These are phyloP conservation scores for Plenodomus biglobosus DNA, from an alignment of 2,329 filamentous ascomycete species.

Conservation along the genomic window DNA sequence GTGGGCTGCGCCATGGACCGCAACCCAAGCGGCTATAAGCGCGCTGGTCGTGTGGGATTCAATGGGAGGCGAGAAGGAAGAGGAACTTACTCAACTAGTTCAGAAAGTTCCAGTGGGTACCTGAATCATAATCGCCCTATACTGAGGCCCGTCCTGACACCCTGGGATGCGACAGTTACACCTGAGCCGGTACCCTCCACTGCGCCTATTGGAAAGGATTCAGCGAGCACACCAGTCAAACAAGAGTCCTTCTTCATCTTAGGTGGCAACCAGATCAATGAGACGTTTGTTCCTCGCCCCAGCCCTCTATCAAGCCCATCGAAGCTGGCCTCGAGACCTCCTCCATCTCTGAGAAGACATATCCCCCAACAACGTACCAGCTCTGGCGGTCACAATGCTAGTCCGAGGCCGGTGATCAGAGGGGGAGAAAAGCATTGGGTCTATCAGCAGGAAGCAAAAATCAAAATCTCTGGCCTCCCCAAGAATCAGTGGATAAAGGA, in stretches of 20 bases:
- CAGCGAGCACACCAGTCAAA: constrained; percentile 6
- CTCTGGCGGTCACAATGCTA: constrained; percentile 1
- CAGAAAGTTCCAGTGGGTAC: constrained; percentile 17
- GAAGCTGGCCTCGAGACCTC: not conserved
- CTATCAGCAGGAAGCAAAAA: constrained; percentile 24
- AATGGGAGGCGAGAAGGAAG: constrained; percentile 10
- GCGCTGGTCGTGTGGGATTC: constrained; percentile 7
- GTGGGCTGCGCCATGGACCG: constrained; percentile 12
- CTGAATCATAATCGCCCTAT: constrained; percentile 5
- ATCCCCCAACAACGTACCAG: not conserved
- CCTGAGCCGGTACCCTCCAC: constrained; percentile 1
- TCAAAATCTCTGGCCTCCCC: constrained; percentile 20
- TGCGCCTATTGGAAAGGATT: not conserved
- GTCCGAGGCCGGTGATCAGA: constrained; percentile 2
- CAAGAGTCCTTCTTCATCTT: constrained; percentile 10
- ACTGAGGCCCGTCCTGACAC: not conserved
- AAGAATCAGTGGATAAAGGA: constrained; percentile 21
- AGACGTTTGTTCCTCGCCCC: constrained; percentile 13
- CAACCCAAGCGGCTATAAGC: constrained; percentile 1
- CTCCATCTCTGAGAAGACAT: not conserved
- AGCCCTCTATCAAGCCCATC: not conserved
- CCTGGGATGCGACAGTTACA: not conserved
- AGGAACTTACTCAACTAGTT: constrained; percentile 6
- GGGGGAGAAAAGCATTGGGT: constrained; percentile 16
- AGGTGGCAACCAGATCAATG: constrained; percentile 16